Evolutionary conservation across 2,329 filamentous ascomycete genomes (phyloP).

Genomic region (Apiospora sp.): DNA sequence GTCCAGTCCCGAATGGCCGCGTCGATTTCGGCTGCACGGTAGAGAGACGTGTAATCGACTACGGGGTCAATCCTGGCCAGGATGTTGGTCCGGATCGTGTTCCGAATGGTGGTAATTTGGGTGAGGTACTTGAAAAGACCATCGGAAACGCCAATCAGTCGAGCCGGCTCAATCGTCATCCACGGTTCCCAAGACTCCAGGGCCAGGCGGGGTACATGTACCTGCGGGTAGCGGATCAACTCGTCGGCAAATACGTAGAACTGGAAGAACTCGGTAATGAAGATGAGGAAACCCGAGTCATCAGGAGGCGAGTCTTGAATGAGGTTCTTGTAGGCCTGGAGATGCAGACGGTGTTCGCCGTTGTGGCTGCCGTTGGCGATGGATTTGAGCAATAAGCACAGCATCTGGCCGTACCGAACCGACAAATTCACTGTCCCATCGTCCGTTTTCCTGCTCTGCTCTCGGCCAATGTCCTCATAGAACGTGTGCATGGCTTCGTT

Average conservation of each 20-base stretch:
- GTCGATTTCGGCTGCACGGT: constrained; percentile 79
- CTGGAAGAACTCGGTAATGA: constrained; percentile 81
- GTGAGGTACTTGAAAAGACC: constrained; percentile 82
- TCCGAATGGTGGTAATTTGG: constrained; percentile 79
- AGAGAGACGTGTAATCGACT: constrained; percentile 77
- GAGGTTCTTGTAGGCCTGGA: constrained; percentile 77
- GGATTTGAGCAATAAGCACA: constrained; percentile 67
- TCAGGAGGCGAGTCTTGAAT: constrained; percentile 68
- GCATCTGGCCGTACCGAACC: constrained; percentile 68
- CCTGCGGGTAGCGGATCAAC: constrained; percentile 59
- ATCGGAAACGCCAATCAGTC: constrained; percentile 83
- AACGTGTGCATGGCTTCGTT: constrained; percentile 62
- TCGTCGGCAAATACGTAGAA: constrained; percentile 79
- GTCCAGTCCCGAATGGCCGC: constrained; percentile 77
- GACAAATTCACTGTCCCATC: constrained; percentile 57
- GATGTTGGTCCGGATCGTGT: constrained; percentile 75
- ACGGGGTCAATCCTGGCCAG: constrained; percentile 67
- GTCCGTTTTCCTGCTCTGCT: constrained; percentile 51
- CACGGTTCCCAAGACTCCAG: constrained; percentile 54
- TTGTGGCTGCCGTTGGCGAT: constrained; percentile 62
- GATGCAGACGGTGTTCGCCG: constrained; percentile 81
- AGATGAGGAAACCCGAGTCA: constrained; percentile 70
- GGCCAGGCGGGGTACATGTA: constrained; percentile 47
- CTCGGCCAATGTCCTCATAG: constrained; percentile 53
- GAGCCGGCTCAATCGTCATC: constrained; percentile 54